Percentiles rank a stretch among this genome's conserved stretches.
These are phyloP conservation scores for Hirschfeldia incana DNA, from an alignment of 345 rosid genomes.

Conservation along the genomic window DNA sequence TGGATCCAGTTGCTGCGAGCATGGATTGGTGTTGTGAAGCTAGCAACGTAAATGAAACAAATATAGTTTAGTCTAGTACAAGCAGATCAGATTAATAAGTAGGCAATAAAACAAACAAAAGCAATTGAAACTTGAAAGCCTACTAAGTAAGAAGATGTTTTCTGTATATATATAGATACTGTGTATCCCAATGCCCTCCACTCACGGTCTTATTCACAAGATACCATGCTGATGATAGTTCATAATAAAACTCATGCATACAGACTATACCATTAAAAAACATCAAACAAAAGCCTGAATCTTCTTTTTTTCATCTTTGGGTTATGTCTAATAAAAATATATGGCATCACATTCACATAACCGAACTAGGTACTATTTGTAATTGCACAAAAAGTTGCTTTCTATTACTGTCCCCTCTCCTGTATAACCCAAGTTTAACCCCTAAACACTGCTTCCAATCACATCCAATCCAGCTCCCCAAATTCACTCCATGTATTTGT, in stretches of 20 bases:
- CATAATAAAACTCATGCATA: constrained; percentile 30
- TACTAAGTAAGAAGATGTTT: not conserved
- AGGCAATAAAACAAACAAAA: not conserved
- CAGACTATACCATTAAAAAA: not conserved
- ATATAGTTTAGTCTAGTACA: not conserved
- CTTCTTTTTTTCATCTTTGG: constrained; percentile 1
- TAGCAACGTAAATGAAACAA: not conserved
- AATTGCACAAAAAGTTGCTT: constrained; percentile 37
- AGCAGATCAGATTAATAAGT: too few species aligned
- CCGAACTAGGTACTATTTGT: constrained; percentile 36
- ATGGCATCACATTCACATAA: constrained; percentile 34
- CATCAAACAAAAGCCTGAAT: constrained; percentile 27
- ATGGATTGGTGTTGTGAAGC: not conserved
- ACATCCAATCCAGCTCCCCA: constrained; percentile 20
- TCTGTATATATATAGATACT: not conserved
- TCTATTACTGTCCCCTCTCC: constrained; percentile 34
- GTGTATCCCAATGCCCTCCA: constrained; percentile 13
- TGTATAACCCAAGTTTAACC: constrained; percentile 19
- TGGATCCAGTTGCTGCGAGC: not conserved
- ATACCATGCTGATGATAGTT: constrained; percentile 25
- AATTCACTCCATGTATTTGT: not conserved
- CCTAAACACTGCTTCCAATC: not conserved
- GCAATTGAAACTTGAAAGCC: not conserved
- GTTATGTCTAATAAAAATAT: constrained; percentile 31
- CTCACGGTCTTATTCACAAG: constrained; percentile 24